Base-by-base conservation (phyloP, 257 asterid species). In the Capsicum pubescens region DNA sequence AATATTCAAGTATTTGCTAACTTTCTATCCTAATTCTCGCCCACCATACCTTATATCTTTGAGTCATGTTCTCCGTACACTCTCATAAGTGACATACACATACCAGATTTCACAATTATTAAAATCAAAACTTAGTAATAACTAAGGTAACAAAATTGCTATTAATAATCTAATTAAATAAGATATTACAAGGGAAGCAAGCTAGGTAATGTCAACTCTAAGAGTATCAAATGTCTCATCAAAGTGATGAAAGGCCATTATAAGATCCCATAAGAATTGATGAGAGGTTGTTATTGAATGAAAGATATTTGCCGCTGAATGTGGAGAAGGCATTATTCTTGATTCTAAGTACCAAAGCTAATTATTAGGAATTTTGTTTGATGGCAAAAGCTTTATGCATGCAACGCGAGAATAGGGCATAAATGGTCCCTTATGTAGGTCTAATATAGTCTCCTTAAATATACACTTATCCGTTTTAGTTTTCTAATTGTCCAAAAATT, bases 321-420 rank as follows among this genome's bases (percentile, higher is more conserved):
- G 90, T 87, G 94, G 91, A 14, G 13, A n/a, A 46, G 84, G 92
- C 88, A 84, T 89, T 83, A 46, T 82, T 77, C 82, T 54, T 77
- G 48, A 26, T 54, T 19, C 2, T 0, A 21, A 50, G 61, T 13
- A 74, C 17, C 59, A 50, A 68, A 52, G 9, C 32, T 54, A 13
- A 77, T 54, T 54, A 21, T 77, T 14, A 77, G 50, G 82, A 77
- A 54, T 54, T 52, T 50, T 74, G 21, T 13, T 77, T 54, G 50
- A 54, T 14, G 54, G 9, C 50, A 8, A 77, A 26, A 26, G 50
- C 8, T 39, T 10, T 0, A 77, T 26, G 32, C 32, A 26, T 26
- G 32, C 32, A 26, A 26, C 32, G 32, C 32, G 32, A 26, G 32
- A 26, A 26, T 1, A 26, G 32, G 1, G 32, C 32, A 26, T 26